These are phyloP conservation scores for Meira nashicola DNA, from an alignment of 1,284 basidiomycete genomes.

Conservation along the genomic window DNA sequence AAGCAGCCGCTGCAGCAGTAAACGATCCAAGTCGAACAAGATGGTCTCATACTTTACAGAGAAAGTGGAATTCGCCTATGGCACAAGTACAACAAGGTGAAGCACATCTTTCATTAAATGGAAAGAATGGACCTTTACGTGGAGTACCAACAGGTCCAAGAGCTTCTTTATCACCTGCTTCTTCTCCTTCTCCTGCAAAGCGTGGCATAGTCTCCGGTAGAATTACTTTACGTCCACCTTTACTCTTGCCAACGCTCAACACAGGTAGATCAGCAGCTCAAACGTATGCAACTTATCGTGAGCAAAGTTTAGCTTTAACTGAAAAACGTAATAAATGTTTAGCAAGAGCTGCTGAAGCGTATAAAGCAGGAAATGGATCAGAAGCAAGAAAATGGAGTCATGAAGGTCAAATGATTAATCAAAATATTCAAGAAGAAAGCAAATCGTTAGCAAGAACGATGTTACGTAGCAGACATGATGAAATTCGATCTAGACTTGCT, in stretches of 20 bases:
- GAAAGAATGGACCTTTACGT: neutral
- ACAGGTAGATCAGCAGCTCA: slow-evolving; percentile 61
- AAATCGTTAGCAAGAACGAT: slow-evolving; percentile 74
- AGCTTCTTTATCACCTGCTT: slow-evolving; percentile 3
- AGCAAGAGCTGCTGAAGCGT: slow-evolving; percentile 90
- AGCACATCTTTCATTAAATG: neutral
- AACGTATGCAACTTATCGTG: slow-evolving; percentile 81
- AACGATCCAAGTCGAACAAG: slow-evolving; percentile 31
- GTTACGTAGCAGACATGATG: slow-evolving; percentile 65
- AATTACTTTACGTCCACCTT: slow-evolving; percentile 71
- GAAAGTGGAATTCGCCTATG: slow-evolving; percentile 13
- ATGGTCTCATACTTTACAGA: slow-evolving; percentile 39
- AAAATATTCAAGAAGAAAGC: slow-evolving; percentile 80
- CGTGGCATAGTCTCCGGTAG: slow-evolving; percentile 8
- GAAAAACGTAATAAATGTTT: slow-evolving; percentile 89
- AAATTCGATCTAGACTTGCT: slow-evolving; percentile 70
- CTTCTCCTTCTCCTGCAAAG: slow-evolving; percentile 16
- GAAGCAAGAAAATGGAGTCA: slow-evolving; percentile 86
- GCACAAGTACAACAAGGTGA: slow-evolving; percentile 1
- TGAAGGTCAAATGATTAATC: slow-evolving; percentile 87
- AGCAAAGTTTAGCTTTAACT: slow-evolving; percentile 79
- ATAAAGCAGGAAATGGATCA: slow-evolving; percentile 86
- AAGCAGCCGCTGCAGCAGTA: slow-evolving; percentile 10
- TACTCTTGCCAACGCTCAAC: slow-evolving; percentile 77
- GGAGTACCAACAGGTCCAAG: slow-evolving; percentile 6